Evolutionary conservation across 225 moss, liverwort and hornwort species (phyloP).

Genomic region (Thuidium tamariscinum): DNA sequence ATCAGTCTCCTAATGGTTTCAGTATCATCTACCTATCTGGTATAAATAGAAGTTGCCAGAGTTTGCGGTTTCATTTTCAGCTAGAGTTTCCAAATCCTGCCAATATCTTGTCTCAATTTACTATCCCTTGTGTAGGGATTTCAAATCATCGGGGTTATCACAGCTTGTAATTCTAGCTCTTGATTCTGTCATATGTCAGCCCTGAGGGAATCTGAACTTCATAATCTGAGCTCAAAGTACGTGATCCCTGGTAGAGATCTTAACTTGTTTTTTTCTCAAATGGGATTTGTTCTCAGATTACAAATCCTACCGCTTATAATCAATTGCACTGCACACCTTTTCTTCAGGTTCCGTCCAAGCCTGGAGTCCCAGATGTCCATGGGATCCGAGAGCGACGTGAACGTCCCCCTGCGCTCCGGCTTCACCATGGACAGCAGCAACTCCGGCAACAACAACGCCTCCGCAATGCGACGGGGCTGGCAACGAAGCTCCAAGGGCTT

Average conservation of each 20-base stretch:
- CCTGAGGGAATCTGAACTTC: background rate
- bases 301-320: background rate
- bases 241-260: background rate
- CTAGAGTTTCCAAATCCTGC: background rate
- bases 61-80: background rate
- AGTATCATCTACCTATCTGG: background rate
- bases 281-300: background rate
- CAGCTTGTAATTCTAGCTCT: background rate
- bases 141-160: background rate
- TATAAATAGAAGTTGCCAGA: background rate
- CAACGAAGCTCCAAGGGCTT: conserved; percentile 56
- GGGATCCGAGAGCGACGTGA: conserved; percentile 16
- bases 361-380: conserved; percentile 20
- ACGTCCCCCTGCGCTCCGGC: background rate
- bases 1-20: background rate
- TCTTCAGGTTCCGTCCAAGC: conserved; percentile 12
- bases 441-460: background rate
- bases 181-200: background rate
- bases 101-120: background rate
- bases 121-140: background rate
- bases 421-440: conserved; percentile 5
- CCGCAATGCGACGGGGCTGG: conserved; percentile 45
- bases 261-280: background rate
- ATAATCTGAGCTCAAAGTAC: background rate
- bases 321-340: background rate